Percentiles rank a stretch among this genome's conserved stretches.
Evolutionary conservation across 371 early-diverging fungal genomes (phyloP).

Genomic region (Rhizopus stolonifer): DNA sequence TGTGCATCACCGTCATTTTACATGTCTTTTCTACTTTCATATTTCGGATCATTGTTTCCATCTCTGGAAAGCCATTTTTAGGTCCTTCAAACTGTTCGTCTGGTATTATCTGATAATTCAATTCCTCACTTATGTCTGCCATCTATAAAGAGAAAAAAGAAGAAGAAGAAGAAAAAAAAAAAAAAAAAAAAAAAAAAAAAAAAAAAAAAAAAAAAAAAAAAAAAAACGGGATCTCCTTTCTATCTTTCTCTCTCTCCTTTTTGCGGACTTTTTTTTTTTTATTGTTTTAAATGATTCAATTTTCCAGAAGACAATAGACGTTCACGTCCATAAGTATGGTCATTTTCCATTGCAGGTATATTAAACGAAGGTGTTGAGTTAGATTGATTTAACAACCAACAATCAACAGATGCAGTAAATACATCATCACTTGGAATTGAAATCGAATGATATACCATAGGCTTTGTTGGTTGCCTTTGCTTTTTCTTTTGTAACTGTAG

Average conservation of each 20-base stretch:
- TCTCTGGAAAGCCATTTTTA: not conserved
- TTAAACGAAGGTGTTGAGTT: conserved; percentile 24
- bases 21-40: not conserved
- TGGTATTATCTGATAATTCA: not conserved
- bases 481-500: conserved; percentile 6
- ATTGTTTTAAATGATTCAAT: conserved; percentile 23
- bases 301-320: conserved; percentile 29
- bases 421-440: conserved; percentile 22
- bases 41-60: not conserved
- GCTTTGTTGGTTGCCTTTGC: conserved; percentile 5
- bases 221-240: not conserved
- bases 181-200: not conserved
- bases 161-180: not conserved
- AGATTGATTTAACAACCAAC: conserved; percentile 2
- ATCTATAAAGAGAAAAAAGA: too few relatives aligned
- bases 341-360: conserved; percentile 32
- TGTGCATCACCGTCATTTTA: too few relatives aligned
- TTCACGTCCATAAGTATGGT: conserved; percentile 20
- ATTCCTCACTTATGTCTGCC: not conserved
- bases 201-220: not conserved
- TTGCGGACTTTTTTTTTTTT: not conserved
- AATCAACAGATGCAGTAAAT: conserved; percentile 16
- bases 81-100: not conserved
- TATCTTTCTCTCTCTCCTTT: not conserved
- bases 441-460: conserved; percentile 19